Base-by-base conservation (phyloP, 768 basidiomycete genomes). In the Psilocybe azurescens region DNA sequence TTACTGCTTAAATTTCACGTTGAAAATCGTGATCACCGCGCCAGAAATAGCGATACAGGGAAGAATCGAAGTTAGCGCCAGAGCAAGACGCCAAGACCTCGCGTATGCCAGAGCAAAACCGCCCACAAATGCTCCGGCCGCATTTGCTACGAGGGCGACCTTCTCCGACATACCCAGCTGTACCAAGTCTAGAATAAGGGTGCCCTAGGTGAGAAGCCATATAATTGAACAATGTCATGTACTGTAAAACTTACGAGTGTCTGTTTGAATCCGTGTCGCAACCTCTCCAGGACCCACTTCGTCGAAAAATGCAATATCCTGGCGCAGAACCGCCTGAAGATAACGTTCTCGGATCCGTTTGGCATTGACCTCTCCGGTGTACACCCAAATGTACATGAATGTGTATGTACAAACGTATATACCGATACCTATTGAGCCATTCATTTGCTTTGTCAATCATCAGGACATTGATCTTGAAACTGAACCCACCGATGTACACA, bases 101-200 rank as follows among this genome's bases (percentile, higher is more conserved):
- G 76, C 72, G 69, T 87, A 93, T 1, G 89, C 90, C n/a, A 94
- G 81, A 50, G 88, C 71, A 76, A 94, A 96, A 78, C 94, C 95
- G 29, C 88, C 85, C 38, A 89, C 44, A 74, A 96, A 96, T 0
- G 93, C 87, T 2, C 84, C 67, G 3, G 89, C 30, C 71, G 89
- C 93, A 70, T 78, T 84, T 59, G 86, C 80, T 6, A 83, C 81
- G 30, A 94, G 73, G 0, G 92, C 86, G 6, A 95, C 88, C 72
- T 97, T 97, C 74, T 98, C 95, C 0, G 90, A 91, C 1, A 91
- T 93, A 14, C 94, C 95, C 73, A 94, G 90, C 68, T 97, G 95
- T 2, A 98, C 88, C 47, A 97, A 75, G 77, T 97, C 91, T 93
- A 56, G 9, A 28, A 58, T 9, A 24, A 2, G 24, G 5, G 11